These are phyloP conservation scores for Penicillium brasilianum DNA, from an alignment of 2,329 filamentous ascomycete genomes.

Conservation along the genomic window DNA sequence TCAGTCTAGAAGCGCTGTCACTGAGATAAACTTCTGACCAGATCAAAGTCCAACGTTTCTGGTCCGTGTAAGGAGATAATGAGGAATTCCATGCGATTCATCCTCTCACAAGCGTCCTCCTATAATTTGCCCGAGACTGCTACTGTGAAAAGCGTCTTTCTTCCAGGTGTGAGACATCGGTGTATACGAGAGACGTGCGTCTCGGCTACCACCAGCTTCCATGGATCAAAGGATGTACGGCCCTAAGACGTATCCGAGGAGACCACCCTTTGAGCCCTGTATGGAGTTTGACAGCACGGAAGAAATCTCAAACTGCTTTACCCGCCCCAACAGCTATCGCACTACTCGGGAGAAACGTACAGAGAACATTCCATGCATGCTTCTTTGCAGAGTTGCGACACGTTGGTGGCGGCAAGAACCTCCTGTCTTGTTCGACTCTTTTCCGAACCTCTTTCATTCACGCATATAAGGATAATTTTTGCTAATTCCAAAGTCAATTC, in stretches of 20 bases:
- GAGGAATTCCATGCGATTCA: neutral
- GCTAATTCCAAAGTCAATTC: neutral
- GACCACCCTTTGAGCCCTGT: slow-evolving; percentile 23
- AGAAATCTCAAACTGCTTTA: neutral
- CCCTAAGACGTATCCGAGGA: slow-evolving; percentile 9
- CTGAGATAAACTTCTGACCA: slow-evolving; percentile 29
- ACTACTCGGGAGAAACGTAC: slow-evolving; percentile 7
- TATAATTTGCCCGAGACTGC: neutral
- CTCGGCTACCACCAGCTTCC: slow-evolving; percentile 1
- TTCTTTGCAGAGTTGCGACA: slow-evolving; percentile 40
- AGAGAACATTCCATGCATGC: slow-evolving; percentile 41
- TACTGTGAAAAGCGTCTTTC: neutral
- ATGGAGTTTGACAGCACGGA: slow-evolving; percentile 11
- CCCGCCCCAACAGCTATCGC: neutral
- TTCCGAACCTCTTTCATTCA: neutral
- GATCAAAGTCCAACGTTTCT: slow-evolving; percentile 15
- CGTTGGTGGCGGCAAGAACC: slow-evolving; percentile 24
- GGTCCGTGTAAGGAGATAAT: neutral
- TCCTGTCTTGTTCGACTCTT: slow-evolving; percentile 9
- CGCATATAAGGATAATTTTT: neutral
- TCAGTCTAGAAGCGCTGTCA: slow-evolving; percentile 14
- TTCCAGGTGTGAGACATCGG: slow-evolving; percentile 5
- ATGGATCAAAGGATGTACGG: slow-evolving; percentile 1
- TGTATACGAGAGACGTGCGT: slow-evolving; percentile 1
- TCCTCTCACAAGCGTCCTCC: slow-evolving; percentile 6